Evolutionary conservation across 805 yeast genomes (phyloP).

Genomic region (Helenozyma baotianmanensis): DNA sequence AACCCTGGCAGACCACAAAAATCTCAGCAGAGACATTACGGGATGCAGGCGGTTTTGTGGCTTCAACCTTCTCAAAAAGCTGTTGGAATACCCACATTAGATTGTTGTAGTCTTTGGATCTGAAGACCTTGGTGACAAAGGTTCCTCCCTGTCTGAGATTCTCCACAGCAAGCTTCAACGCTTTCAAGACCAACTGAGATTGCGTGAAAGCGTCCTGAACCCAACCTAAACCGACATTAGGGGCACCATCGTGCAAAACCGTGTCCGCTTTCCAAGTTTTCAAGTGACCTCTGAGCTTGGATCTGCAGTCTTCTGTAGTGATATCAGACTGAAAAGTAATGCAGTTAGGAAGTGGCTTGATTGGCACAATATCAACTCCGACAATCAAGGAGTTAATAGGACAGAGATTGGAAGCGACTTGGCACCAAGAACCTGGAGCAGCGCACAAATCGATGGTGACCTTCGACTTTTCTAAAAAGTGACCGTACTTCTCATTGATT

Average conservation of each 20-base stretch:
- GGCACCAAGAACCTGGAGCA: constrained; percentile 99
- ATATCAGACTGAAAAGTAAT: constrained; percentile 95
- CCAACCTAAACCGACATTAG: constrained; percentile 99
- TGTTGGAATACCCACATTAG: constrained; percentile 97
- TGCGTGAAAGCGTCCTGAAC: constrained; percentile 99
- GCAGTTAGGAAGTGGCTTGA: constrained; percentile 91
- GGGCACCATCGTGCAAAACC: constrained; percentile 99
- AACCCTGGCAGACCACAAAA: constrained; percentile 93
- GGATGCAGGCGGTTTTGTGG: constrained; percentile 98
- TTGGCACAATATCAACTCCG: constrained; percentile 98
- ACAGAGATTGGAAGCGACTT: constrained; percentile 90
- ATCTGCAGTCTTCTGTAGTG: constrained; percentile 96
- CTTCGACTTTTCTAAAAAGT: constrained; percentile 87
- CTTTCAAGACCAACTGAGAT: constrained; percentile 91
- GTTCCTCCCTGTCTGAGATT: constrained; percentile 89
- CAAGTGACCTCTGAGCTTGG: constrained; percentile 90
- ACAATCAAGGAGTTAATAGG: constrained; percentile 90
- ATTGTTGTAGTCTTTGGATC: constrained; percentile 98
- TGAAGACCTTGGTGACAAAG: constrained; percentile 92
- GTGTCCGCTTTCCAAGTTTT: constrained; percentile 99
- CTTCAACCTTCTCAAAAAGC: constrained; percentile 92
- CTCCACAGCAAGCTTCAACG: constrained; percentile 90
- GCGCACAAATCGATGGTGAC: constrained; percentile 98
- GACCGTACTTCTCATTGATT: constrained; percentile 94
- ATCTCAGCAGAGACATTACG: constrained; percentile 99